These are phyloP conservation scores for Aspergillus panamensis DNA, from an alignment of 495 filamentous ascomycete species.

Conservation along the genomic window DNA sequence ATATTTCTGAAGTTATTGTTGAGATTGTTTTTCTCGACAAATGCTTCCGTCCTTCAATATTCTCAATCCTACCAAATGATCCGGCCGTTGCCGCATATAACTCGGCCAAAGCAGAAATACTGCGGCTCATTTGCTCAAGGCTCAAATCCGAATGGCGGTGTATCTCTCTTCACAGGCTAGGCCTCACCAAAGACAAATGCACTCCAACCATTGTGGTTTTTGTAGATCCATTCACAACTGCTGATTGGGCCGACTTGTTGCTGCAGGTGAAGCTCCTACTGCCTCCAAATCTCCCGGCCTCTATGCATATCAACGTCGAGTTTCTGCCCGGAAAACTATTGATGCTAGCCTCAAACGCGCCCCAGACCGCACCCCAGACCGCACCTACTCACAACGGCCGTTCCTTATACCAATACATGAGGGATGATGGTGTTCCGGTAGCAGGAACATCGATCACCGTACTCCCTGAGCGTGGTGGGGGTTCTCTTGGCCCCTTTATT, in stretches of 20 bases:
- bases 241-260: neutral
- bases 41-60: slow-evolving; percentile 6
- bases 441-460: slow-evolving; percentile 3
- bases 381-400: neutral
- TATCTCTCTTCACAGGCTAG: neutral
- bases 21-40: slow-evolving; percentile 1
- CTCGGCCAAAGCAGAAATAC: neutral
- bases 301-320: neutral
- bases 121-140: neutral
- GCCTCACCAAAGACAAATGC: neutral
- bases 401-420: neutral
- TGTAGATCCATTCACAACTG: neutral
- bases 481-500: slow-evolving; percentile 6
- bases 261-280: neutral
- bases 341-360: neutral
- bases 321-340: neutral
- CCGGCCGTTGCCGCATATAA: neutral
- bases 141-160: neutral
- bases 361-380: neutral
- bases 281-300: neutral
- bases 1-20: neutral
- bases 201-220: slow-evolving; percentile 5
- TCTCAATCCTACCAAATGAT: neutral
- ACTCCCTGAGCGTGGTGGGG: neutral
- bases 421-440: neutral